Conservation (phyloP, 768 basidiomycete species). For the Pulveroboletus sp. region DNA sequence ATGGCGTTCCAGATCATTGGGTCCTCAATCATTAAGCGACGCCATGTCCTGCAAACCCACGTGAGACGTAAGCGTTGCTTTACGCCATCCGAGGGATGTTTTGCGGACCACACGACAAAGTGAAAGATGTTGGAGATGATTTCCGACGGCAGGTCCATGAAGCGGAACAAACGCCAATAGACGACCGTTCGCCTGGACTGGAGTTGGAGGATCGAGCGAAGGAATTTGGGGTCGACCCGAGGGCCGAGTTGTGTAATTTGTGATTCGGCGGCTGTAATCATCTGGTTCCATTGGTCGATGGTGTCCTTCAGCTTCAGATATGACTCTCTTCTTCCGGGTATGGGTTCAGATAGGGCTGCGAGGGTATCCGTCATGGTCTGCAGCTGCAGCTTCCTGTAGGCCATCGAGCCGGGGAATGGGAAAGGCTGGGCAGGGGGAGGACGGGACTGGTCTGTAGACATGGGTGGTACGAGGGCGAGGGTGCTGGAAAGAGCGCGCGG, state of each 20-base stretch:
- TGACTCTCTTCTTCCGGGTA: neutral
- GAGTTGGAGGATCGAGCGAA: slow-evolving; percentile 17
- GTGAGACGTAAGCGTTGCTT: slow-evolving; percentile 47
- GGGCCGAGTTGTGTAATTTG: slow-evolving; percentile 20
- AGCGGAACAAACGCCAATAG: slow-evolving; percentile 47
- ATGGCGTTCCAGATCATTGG: slow-evolving; percentile 62
- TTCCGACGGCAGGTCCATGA: slow-evolving; percentile 64
- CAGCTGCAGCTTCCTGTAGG: slow-evolving; percentile 15
- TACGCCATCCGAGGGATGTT: slow-evolving; percentile 34
- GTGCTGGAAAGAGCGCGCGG: neutral
- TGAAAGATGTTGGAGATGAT: slow-evolving; percentile 66
- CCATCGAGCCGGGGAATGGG: slow-evolving; percentile 19
- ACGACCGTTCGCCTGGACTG: slow-evolving; percentile 22
- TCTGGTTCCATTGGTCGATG: slow-evolving; percentile 13
- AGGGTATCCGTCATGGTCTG: slow-evolving; percentile 20
- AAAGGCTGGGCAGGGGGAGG: slow-evolving; percentile 13
- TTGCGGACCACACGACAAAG: slow-evolving; percentile 52
- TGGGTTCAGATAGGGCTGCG: slow-evolving; percentile 18
- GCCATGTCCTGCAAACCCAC: slow-evolving; percentile 59
- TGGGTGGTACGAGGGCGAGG: slow-evolving; percentile 1
- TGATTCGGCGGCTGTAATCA: slow-evolving; percentile 17
- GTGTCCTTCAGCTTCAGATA: slow-evolving; percentile 2
- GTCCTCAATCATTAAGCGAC: slow-evolving; percentile 46
- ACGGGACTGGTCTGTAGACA: slow-evolving; percentile 13
- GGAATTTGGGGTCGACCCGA: slow-evolving; percentile 9